Evolutionary conservation across 371 early-diverging fungal genomes (phyloP), one percentile per base, ranked within the genome.

Genomic region (Mucor saturninus): DNA sequence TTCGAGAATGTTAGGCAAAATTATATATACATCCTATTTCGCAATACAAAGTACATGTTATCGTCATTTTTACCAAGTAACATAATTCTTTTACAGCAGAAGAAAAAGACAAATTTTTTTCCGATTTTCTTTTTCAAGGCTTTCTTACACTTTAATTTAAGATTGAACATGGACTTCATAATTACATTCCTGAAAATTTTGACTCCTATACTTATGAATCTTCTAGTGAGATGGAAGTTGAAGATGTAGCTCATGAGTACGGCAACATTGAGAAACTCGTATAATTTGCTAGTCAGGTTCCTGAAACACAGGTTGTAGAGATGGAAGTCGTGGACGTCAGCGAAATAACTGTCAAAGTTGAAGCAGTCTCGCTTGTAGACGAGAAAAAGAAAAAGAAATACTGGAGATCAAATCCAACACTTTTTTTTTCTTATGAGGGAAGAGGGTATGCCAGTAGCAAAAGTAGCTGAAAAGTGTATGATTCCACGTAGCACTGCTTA

Each of bases 331-430:
- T 29, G 51, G 51, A 50, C 28, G 21, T 50, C 51, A 50, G 51
- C 30, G 11, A 50, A 50, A 50, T 28, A 50, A 29, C 30, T 50
- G 51, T 4, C 11, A 7, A 29, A 50, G 51, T 50, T 50, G 51
- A 50, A 50, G 51, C 51, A 29, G 51, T 50, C 3, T 15, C 45
- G 15, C 45, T 50, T 50, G 29, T 50, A 50, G 51, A 50, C 28
- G 7, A 35, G 35, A 35, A 35, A 35, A 59, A 51, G 40, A 46
- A 59, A n/a, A 59, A 59, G 38, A 59, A 59, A 50, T 59, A 59
- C 50, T 48, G 59, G 15, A 42, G 48, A 46, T 26, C 54, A 61
- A 35, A 54, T 61, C 29, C 53, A 61, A 53, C 54, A 52, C 11
- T 35, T 35, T 5, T 54, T 61, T 30, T 40, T 61, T 61, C 45